Evolutionary conservation across 768 basidiomycete species (phyloP), one percentile per base, ranked within the genome.

Genomic region (Mycena vulgaris): DNA sequence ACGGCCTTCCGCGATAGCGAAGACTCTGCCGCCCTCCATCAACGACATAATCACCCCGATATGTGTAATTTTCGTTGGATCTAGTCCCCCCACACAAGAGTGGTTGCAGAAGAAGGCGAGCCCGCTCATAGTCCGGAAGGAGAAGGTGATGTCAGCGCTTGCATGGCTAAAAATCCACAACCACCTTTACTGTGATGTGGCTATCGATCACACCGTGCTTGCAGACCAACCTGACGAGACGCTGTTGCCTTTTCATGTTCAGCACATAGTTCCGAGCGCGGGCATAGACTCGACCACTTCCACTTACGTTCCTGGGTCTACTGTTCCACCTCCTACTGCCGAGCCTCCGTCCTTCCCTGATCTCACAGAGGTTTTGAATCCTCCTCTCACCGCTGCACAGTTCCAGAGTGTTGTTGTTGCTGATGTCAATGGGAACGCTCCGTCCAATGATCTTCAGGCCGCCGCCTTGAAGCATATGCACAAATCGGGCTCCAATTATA

Each of bases 71-170:
- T n/a, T n/a, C n/a, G n/a, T n/a, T n/a, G n/a, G n/a, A n/a, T n/a
- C n/a, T n/a, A n/a, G n/a, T n/a, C n/a, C n/a, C n/a, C n/a, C n/a
- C n/a, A 63, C 73, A 0, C 37, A 21, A 0, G 64, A 74, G 42
- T 79, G 78, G 78, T 31, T 78, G 23, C 14, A 57, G 52, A 48
- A 61, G 11, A 70, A 76, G 19, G 78, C 78, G 10, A 76, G 62
- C 28, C 78, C 78, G 3, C 57, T 79, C 2, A 42, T 45, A 2
- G 63, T 53, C 8, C 57, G 57, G 2, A 27, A 19, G 17, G 28
- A 53, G 16, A 30, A 19, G 8, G 30, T 53, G 16, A 5, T 30
- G 3, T 6, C 16, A 3, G 52, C 52, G 10, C 31, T 53, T 13
- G 23, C 30, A 3, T 53, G 52, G 52, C 31, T 53, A 5, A 30